These are phyloP conservation scores for Diaporthe velutina DNA, from an alignment of 2,329 filamentous ascomycete species.

Conservation along the genomic window DNA sequence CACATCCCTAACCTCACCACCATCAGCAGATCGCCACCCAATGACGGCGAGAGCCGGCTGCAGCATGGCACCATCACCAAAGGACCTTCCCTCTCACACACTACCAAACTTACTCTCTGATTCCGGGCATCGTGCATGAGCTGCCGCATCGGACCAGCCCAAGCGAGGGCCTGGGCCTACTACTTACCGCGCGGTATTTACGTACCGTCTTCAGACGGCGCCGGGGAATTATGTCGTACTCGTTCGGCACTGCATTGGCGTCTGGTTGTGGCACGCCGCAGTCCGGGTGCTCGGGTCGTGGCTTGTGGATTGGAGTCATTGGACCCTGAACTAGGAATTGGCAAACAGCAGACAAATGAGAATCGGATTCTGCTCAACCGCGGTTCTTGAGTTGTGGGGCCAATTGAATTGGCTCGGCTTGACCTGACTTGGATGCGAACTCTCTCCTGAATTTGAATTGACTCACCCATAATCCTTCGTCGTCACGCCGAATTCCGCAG, in stretches of 20 bases:
- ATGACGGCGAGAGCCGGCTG: conserved; percentile 17
- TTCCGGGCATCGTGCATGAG: conserved; percentile 13
- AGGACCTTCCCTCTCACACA: not conserved
- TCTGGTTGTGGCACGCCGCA: not conserved
- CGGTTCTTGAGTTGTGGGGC: not conserved
- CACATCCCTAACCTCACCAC: conserved; percentile 12
- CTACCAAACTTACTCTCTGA: conserved; percentile 13
- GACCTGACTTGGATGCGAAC: not conserved
- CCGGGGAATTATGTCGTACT: not conserved
- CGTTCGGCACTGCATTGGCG: not conserved
- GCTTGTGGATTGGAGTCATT: too few species aligned
- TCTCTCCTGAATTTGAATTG: not conserved
- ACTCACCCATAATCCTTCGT: not conserved
- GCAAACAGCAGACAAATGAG: not conserved
- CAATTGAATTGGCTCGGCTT: not conserved
- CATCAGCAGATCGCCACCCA: conserved; percentile 26
- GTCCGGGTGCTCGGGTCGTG: conserved; percentile 19
- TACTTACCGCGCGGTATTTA: not conserved
- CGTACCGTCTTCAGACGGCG: not conserved
- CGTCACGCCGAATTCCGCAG: not conserved
- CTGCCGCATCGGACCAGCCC: conserved; percentile 10
- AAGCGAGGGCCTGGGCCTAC: not conserved
- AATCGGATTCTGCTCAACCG: not conserved
- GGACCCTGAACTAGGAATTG: conserved; percentile 5
- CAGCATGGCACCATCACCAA: conserved; percentile 11